A percentile compares a stretch with the other conserved stretches of the same genome.
Conservation (phyloP, 768 basidiomycete genomes). For the Phaffia tasmanica region DNA sequence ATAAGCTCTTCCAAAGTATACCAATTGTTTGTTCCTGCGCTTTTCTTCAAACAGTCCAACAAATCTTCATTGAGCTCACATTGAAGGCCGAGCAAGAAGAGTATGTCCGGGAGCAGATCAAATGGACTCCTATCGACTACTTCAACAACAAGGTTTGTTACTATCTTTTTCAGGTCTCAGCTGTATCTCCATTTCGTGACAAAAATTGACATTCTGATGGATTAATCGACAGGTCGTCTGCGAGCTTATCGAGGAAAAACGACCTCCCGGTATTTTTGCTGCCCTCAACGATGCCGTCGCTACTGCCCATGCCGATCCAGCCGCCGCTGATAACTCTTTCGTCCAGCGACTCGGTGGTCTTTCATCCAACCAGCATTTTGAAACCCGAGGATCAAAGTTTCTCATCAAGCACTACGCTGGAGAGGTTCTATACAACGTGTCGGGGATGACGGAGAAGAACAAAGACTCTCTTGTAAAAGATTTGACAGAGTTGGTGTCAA, state of each 20-base stretch:
- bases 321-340: constrained; percentile 94
- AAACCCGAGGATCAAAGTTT: constrained; percentile 86
- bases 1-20: neutral
- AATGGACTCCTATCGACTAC: constrained; percentile 99
- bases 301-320: constrained; percentile 92
- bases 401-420: constrained; percentile 96
- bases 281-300: constrained; percentile 98
- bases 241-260: constrained; percentile 90
- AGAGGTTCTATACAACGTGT: constrained; percentile 93
- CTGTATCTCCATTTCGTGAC: neutral
- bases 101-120: constrained; percentile 95
- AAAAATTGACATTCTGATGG: neutral
- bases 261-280: constrained; percentile 94
- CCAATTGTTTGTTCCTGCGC: neutral
- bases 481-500: constrained; percentile 72
- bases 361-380: constrained; percentile 82
- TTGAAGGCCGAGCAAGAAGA: constrained; percentile 99
- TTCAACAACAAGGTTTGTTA: constrained; percentile 75
- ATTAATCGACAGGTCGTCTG: constrained; percentile 55
- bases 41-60: constrained; percentile 16
- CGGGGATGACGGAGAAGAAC: constrained; percentile 99
- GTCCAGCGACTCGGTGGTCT: constrained; percentile 75
- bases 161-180: neutral
- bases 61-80: constrained; percentile 94
- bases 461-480: constrained; percentile 96